A percentile compares a stretch with the other conserved stretches of the same genome.
Conservation (phyloP, 495 filamentous ascomycete species). For the Penicillium soppii region DNA sequence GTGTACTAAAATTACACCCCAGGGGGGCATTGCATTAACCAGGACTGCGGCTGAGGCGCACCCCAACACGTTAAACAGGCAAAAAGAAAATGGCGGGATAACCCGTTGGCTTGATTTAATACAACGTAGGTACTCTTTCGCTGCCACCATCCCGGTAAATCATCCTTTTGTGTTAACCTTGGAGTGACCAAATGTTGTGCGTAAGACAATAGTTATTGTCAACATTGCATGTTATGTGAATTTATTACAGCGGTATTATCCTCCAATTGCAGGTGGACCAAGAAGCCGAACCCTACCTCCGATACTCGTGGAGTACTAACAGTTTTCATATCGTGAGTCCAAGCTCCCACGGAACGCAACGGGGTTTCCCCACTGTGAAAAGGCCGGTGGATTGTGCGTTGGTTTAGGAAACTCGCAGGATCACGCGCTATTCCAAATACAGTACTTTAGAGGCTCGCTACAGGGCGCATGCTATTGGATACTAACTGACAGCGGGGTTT, state of each 20-base stretch:
- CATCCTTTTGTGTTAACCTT: too few species aligned
- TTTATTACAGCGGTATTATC: too few species aligned
- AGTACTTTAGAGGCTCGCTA: neutral
- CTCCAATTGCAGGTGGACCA: neutral
- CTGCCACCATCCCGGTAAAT: neutral
- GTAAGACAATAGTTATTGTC: too few species aligned
- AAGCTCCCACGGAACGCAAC: slow-evolving; percentile 25
- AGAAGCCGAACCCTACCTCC: slow-evolving; percentile 2
- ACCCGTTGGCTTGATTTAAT: neutral
- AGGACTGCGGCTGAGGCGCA: slow-evolving; percentile 28
- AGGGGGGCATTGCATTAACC: slow-evolving; percentile 4
- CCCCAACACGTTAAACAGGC: slow-evolving; percentile 6
- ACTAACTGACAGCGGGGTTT: too few species aligned
- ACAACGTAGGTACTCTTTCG: neutral
- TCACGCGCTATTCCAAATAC: slow-evolving; percentile 5
- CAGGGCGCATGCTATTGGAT: slow-evolving; percentile 11
- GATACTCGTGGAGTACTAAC: slow-evolving; percentile 8
- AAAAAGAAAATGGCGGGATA: neutral
- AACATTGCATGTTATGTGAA: too few species aligned
- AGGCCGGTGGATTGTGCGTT: neutral
- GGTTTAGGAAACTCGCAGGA: slow-evolving; percentile 18
- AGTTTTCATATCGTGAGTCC: slow-evolving; percentile 6
- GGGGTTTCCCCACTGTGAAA: slow-evolving; percentile 20
- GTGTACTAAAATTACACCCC: slow-evolving; percentile 21
- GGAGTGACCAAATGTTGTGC: too few species aligned